Percentiles rank a stretch among this genome's conserved stretches.
Conservation (phyloP, 192 early-diverging fungal genomes). For the Coemansia sp. region DNA sequence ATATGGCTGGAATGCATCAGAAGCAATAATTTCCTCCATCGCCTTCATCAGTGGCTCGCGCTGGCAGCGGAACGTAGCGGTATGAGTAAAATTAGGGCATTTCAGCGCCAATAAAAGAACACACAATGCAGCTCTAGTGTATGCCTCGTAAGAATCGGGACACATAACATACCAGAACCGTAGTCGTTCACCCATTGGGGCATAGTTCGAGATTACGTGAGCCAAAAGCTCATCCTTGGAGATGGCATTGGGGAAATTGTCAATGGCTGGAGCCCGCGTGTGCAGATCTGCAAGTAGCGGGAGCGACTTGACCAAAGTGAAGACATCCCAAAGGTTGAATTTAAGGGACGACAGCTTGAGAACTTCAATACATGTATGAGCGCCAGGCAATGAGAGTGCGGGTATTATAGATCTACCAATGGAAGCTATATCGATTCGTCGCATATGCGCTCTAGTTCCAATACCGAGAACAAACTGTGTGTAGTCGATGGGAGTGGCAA, state of each 20-base stretch:
- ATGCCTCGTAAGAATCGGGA: no score
- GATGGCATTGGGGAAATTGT: not conserved
- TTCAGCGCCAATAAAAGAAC: no score
- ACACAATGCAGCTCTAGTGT: no score
- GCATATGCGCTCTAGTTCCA: no score
- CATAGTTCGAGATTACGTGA: not conserved
- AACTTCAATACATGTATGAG: not conserved
- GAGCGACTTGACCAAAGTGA: not conserved
- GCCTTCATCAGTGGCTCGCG: no score
- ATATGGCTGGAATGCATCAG: no score
- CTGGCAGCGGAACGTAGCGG: no score
- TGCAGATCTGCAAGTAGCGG: not conserved
- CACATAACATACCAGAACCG: not conserved
- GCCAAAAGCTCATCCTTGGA: not conserved
- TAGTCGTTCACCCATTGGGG: not conserved
- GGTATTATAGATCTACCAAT: not conserved
- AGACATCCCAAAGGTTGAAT: not conserved
- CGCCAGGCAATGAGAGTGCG: not conserved
- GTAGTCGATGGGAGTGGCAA: not conserved
- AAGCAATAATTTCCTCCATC: no score
- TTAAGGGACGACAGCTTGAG: no score
- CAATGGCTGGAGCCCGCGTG: no score
- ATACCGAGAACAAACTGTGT: not conserved
- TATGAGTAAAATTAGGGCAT: no score
- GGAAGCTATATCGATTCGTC: no score